These are phyloP conservation scores for Globisporangium solare DNA, from an alignment of 352 stramenopile species.

Conservation along the genomic window DNA sequence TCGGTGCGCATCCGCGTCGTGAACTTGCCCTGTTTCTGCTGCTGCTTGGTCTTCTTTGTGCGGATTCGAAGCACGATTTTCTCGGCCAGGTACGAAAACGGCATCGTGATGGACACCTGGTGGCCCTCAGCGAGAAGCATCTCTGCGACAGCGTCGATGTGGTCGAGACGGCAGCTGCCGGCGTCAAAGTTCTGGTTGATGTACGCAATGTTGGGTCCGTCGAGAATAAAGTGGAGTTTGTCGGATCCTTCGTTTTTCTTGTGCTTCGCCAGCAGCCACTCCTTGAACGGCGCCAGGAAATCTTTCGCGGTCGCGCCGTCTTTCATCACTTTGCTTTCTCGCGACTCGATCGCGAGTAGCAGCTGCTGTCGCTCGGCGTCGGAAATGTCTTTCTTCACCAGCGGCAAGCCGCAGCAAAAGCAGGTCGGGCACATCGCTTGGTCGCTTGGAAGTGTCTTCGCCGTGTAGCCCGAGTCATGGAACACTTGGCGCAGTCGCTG, in stretches of 20 bases:
- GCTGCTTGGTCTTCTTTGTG: conserved; percentile 38
- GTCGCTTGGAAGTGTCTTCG: conserved; percentile 38
- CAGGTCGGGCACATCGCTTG: conserved; percentile 34
- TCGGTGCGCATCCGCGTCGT: conserved; percentile 38
- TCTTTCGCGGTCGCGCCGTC: conserved; percentile 39
- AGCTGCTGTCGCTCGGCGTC: conserved; percentile 39
- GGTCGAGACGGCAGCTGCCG: conserved; percentile 91
- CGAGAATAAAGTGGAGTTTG: conserved; percentile 87
- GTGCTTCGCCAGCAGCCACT: conserved; percentile 51
- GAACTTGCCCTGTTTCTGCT: conserved; percentile 48
- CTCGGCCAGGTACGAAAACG: conserved; percentile 54
- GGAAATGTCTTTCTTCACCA: conserved; percentile 43
- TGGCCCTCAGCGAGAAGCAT: conserved; percentile 81
- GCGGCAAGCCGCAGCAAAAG: conserved; percentile 25
- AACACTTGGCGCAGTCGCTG: conserved; percentile 41
- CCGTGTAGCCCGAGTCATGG: conserved; percentile 23
- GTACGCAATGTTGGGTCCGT: conserved; percentile 98
- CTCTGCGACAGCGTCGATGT: conserved; percentile 91
- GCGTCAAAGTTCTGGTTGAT: conserved; percentile 95
- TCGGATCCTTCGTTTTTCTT: conserved; percentile 4
- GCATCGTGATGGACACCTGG: conserved; percentile 75
- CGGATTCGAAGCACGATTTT: conserved; percentile 59
- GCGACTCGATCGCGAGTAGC: conserved; percentile 50
- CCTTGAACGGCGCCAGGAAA: conserved; percentile 57
- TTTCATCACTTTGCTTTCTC: conserved; percentile 36